These are phyloP conservation scores for Limonomyces culmigenus DNA, from an alignment of 1,284 basidiomycete genomes.

Conservation along the genomic window DNA sequence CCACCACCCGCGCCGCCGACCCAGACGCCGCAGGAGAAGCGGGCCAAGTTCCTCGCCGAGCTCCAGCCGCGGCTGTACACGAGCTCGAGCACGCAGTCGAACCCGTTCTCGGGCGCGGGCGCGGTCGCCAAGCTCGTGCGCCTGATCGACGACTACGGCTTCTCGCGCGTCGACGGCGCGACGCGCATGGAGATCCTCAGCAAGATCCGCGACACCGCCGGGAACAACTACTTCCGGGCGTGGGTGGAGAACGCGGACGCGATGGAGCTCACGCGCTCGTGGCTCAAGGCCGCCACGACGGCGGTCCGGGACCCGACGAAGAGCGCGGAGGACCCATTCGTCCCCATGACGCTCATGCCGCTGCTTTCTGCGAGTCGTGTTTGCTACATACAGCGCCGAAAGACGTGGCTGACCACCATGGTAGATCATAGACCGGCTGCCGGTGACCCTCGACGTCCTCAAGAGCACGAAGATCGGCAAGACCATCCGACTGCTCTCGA, in stretches of 20 bases:
- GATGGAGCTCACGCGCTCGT: conserved; percentile 61
- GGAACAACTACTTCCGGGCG: conserved; percentile 68
- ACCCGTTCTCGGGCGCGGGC: conserved; percentile 48
- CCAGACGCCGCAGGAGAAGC: conserved; percentile 21
- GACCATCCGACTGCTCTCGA: conserved; percentile 52
- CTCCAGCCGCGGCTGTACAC: conserved; percentile 37
- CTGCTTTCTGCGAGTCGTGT: conserved; percentile 63
- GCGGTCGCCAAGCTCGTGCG: conserved; percentile 41
- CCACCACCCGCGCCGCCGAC: conserved; percentile 11
- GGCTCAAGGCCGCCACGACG: conserved; percentile 50
- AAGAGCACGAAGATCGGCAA: conserved; percentile 60
- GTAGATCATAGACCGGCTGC: conserved; percentile 73
- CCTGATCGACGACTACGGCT: conserved; percentile 38
- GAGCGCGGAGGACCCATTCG: conserved; percentile 33
- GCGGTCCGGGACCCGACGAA: too few species aligned
- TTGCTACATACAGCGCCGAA: too few species aligned
- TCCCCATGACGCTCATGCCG: conserved; percentile 66
- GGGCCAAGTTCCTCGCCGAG: conserved; percentile 28
- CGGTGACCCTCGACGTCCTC: conserved; percentile 49
- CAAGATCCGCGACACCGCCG: conserved; percentile 64
- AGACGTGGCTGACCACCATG: too few species aligned
- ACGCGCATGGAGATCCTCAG: conserved; percentile 53
- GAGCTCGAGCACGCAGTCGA: too few species aligned
- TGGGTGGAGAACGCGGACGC: conserved; percentile 59
- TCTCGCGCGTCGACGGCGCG: conserved; percentile 38